phyloP scores from a whole-genome alignment of 2,329 filamentous ascomycete genomes.

The Escovopsis sp. region DNA sequence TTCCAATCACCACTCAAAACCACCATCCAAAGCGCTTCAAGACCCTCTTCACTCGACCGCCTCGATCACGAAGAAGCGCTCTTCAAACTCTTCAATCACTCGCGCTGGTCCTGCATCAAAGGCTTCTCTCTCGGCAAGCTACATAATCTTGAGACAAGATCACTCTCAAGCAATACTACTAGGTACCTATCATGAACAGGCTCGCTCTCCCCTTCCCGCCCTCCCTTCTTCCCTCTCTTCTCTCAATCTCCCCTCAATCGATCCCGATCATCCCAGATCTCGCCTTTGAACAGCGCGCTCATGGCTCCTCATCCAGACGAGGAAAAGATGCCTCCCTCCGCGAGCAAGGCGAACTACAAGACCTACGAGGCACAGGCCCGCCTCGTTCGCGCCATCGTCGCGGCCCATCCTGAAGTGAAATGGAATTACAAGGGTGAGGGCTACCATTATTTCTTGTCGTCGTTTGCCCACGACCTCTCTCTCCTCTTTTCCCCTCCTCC shows the following conservation, averaged over 20 bases:
- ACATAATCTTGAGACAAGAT: too few relatives aligned
- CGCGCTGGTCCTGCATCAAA: too few relatives aligned
- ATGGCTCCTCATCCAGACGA: not conserved
- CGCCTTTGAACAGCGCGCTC: not conserved
- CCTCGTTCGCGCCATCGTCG: constrained; percentile 44
- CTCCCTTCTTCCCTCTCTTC: not conserved
- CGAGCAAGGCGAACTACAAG: constrained; percentile 38
- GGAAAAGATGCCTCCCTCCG: constrained; percentile 26
- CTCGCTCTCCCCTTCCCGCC: not conserved
- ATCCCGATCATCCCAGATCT: not conserved
- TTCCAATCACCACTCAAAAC: too few relatives aligned
- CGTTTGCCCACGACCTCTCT: too few relatives aligned
- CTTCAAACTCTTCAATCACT: too few relatives aligned
- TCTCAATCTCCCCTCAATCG: not conserved
- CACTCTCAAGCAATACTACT: too few relatives aligned
- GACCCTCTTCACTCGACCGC: too few relatives aligned
- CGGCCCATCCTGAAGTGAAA: constrained; percentile 36
- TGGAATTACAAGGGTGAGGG: constrained; percentile 47
- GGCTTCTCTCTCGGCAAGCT: too few relatives aligned
- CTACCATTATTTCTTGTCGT: constrained; percentile 1
- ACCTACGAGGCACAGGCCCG: constrained; percentile 44
- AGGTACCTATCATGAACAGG: too few relatives aligned
- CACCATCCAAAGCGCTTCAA: too few relatives aligned
- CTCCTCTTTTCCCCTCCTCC: constrained; percentile 2
- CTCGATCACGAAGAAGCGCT: too few relatives aligned